Conservation (phyloP, 345 rosid genomes). For the Sisymbrium altissimum region DNA sequence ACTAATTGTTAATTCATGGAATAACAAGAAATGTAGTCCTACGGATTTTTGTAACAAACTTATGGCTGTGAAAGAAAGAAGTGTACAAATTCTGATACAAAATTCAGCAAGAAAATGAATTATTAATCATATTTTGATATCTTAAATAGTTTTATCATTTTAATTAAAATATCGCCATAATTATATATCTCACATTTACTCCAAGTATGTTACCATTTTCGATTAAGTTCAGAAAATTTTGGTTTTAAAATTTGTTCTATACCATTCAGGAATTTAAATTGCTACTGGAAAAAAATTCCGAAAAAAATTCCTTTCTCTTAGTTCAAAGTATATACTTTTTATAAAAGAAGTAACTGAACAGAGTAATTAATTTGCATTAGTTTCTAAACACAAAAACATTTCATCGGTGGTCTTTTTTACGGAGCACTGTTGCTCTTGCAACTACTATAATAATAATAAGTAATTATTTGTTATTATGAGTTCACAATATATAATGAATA, state of each 20-base stretch:
- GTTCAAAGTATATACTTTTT: background rate
- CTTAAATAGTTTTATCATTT: background rate
- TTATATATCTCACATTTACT: too few species aligned
- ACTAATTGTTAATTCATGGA: background rate
- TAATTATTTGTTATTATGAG: background rate
- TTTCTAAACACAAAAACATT: too few species aligned
- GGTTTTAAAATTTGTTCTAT: background rate
- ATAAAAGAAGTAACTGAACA: background rate
- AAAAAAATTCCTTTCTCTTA: background rate
- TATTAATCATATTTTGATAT: background rate
- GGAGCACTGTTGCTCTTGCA: conserved; percentile 16
- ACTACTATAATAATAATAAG: background rate
- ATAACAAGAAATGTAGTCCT: background rate
- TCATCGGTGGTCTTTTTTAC: background rate
- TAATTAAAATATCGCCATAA: background rate
- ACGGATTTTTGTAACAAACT: background rate
- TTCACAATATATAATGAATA: conserved; percentile 6
- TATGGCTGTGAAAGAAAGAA: background rate
- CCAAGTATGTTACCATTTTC: background rate
- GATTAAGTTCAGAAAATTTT: background rate
- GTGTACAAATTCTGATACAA: background rate
- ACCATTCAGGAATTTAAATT: background rate
- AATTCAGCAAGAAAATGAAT: too few species aligned
- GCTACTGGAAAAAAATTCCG: background rate
- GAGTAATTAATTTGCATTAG: too few species aligned